These are phyloP conservation scores for Dacryopinax primogenitus DNA, from an alignment of 768 basidiomycete species.

Conservation along the genomic window DNA sequence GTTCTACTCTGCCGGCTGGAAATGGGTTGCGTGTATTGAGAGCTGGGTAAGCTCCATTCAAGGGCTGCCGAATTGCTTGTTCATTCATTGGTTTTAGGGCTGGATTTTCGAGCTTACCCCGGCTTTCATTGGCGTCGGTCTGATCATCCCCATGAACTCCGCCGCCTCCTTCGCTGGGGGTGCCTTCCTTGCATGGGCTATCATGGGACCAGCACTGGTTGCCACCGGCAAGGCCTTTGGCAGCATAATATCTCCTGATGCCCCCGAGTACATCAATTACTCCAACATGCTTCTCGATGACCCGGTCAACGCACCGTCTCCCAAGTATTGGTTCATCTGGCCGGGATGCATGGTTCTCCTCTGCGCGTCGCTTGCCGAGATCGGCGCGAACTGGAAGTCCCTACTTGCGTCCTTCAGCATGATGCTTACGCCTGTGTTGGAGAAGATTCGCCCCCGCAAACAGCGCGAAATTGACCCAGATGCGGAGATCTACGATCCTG, in stretches of 20 bases:
- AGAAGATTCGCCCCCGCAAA: constrained; percentile 4
- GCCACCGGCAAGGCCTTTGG: constrained; percentile 43
- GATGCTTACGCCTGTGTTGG: background rate
- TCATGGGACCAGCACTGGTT: constrained; percentile 43
- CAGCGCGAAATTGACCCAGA: constrained; percentile 15
- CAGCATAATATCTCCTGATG: constrained; percentile 27
- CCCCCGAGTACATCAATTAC: constrained; percentile 35
- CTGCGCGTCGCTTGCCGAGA: constrained; percentile 45
- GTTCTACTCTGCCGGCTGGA: constrained; percentile 46
- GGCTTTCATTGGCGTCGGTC: constrained; percentile 23
- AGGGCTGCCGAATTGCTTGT: constrained; percentile 16
- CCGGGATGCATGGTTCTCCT: constrained; percentile 52
- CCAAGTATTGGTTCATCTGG: constrained; percentile 52
- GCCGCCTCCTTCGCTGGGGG: constrained; percentile 35
- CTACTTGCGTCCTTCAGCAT: constrained; percentile 5
- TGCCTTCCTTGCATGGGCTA: constrained; percentile 46
- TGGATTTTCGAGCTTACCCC: constrained; percentile 20
- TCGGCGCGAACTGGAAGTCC: constrained; percentile 33
- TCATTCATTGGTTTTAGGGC: constrained; percentile 11
- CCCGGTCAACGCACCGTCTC: constrained; percentile 36
- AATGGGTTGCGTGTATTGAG: constrained; percentile 44
- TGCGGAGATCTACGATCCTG: constrained; percentile 39
- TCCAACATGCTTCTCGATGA: constrained; percentile 36
- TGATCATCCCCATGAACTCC: constrained; percentile 19
- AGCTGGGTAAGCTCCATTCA: constrained; percentile 46